A percentile compares a stretch with the other conserved stretches of the same genome.
phyloP scores from a whole-genome alignment of 768 basidiomycete genomes.

The Pulveroboletus sp. region DNA sequence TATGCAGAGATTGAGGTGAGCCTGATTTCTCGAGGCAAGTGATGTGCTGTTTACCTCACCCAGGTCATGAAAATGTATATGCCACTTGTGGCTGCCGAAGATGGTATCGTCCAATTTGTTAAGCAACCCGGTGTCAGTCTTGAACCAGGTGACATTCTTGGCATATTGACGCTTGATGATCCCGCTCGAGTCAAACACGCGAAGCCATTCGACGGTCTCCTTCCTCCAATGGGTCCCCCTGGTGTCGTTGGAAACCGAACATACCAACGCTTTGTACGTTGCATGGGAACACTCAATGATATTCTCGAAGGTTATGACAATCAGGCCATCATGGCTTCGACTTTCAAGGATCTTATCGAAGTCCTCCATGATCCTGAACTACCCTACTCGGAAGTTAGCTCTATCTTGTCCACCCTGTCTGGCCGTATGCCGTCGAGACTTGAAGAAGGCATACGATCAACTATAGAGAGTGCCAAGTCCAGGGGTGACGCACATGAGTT shows the following conservation, averaged over 20 bases:
- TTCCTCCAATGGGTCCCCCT: constrained; percentile 83
- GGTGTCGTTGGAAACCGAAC: constrained; percentile 84
- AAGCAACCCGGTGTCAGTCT: constrained; percentile 98
- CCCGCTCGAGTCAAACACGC: constrained; percentile 96
- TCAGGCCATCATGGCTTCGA: constrained; percentile 81
- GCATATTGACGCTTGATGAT: constrained; percentile 94
- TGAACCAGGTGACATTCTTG: constrained; percentile 95
- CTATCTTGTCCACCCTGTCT: constrained; percentile 82
- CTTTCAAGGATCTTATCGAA: constrained; percentile 80
- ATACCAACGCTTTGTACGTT: constrained; percentile 77
- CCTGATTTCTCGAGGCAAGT: neutral
- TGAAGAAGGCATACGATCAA: constrained; percentile 77
- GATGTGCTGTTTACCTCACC: constrained; percentile 1
- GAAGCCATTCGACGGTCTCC: constrained; percentile 94
- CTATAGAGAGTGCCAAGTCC: constrained; percentile 69
- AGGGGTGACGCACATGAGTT: constrained; percentile 81
- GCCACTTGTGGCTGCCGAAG: constrained; percentile 92
- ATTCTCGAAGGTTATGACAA: constrained; percentile 97
- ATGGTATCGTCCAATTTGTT: constrained; percentile 90
- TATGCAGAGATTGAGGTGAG: constrained; percentile 97
- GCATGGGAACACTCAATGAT: constrained; percentile 75
- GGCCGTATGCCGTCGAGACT: constrained; percentile 92
- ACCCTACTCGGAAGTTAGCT: constrained; percentile 79
- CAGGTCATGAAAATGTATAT: constrained; percentile 99
- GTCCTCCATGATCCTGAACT: constrained; percentile 82